Evolutionary conservation across 163 green algal species (phyloP), one percentile per base, ranked within the genome.

Genomic region (Scenedesmus sp.): DNA sequence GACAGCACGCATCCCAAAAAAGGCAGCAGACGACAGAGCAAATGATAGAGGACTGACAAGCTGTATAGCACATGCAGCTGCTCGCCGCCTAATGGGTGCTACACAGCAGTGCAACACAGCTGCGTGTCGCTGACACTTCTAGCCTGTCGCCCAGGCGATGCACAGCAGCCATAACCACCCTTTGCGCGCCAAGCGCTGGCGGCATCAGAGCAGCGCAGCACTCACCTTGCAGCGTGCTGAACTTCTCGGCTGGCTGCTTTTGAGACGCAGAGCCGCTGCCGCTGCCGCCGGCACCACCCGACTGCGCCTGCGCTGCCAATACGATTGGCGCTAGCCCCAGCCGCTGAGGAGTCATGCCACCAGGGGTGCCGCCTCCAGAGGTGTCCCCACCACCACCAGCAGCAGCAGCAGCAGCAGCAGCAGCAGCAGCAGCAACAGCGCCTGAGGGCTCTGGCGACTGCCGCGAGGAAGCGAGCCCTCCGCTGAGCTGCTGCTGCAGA

Each of bases 211-310:
- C 13, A 4, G 18, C 56, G 83, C 84, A 77, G 13, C 23, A 10
- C 66, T 54, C 60, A 90, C 85, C 85, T 90, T 64, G 55, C 15
- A 26, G 4, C 12, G 52, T 84, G 67, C 86, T 84, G 67, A 84
- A 73, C 86, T 70, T 90, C 12, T 82, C 85, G 12, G 8, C 34
- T 20, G 57, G 16, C 13, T 62, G 56, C 85, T 89, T 89, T 6
- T 56, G 12, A 7, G 46, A 23, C 23, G 23, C 70, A 52, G 23
- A 52, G 34, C 70, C 70, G 23, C 70, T 79, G 70, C 70, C 70
- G 23, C 70, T 79, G 70, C 70, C 70, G 15, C 23, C 70, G 15
- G 64, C 62, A 82, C 46, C 20, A 4, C 73, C 62, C 18, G 85
- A 55, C n/a, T 10, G 60, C 6, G 6, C 56, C 55, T 46, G 23